A percentile compares a stretch with the other conserved stretches of the same genome.
These are phyloP conservation scores for Starmerella bacillaris DNA, from an alignment of 805 yeast genomes.

Conservation along the genomic window DNA sequence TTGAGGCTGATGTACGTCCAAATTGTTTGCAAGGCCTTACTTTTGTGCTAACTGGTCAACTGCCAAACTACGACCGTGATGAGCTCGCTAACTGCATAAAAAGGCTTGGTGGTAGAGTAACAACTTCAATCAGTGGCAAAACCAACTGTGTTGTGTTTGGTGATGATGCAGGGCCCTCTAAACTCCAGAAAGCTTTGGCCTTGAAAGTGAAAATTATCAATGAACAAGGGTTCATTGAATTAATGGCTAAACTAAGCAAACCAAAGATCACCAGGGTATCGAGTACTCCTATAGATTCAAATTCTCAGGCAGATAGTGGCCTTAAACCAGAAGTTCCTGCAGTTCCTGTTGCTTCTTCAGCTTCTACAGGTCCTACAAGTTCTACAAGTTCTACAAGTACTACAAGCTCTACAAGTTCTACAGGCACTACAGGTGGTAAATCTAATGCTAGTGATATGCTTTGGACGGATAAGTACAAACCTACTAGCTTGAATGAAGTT, in stretches of 20 bases:
- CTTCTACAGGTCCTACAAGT: neutral
- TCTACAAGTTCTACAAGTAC: neutral
- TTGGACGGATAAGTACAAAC: constrained; percentile 93
- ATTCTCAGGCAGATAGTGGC: neutral
- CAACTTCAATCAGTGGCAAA: constrained; percentile 60
- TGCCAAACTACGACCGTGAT: constrained; percentile 63
- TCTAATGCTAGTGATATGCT: constrained; percentile 28
- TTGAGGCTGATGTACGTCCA: constrained; percentile 28
- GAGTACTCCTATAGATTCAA: too few relatives aligned
- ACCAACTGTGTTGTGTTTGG: constrained; percentile 85
- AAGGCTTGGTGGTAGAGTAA: constrained; percentile 78
- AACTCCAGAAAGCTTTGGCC: constrained; percentile 60
- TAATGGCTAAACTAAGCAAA: constrained; percentile 65
- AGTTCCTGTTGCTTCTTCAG: neutral
- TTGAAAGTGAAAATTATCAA: constrained; percentile 62
- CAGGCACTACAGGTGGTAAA: too few relatives aligned
- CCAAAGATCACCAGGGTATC: constrained; percentile 66
- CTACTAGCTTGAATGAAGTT: constrained; percentile 50
- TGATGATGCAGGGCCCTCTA: constrained; percentile 93
- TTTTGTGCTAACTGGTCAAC: constrained; percentile 79
- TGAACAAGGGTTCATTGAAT: constrained; percentile 67
- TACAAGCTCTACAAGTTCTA: neutral
- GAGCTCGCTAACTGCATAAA: constrained; percentile 62
- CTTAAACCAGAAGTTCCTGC: neutral
- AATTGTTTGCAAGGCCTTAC: constrained; percentile 78